Base-by-base conservation (phyloP, 140 eudicot genomes). In the Flaveria floridana region DNA sequence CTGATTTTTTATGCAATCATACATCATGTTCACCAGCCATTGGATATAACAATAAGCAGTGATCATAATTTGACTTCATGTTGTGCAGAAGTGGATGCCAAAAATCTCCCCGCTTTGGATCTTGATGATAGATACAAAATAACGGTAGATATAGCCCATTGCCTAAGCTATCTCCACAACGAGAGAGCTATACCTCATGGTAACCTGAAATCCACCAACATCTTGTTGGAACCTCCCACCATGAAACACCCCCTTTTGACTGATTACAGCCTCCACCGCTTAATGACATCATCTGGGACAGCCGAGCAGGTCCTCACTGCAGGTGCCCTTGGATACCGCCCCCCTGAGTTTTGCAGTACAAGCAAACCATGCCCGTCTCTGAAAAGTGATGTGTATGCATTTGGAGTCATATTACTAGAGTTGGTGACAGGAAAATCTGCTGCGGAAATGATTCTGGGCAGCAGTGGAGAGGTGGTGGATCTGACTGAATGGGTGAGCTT, bases 321-420 rank as follows among this genome's bases (percentile, higher is more conserved):
- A 7, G 88, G 96, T 23, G 90, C 89, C 42, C 88, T 92, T 4
- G 96, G 97, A 16, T 89, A 89, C 74, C 82, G 85, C 21, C 91
- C 96, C 13, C 97, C 97, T 19, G 97, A 92, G 81, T 89, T 91
- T 76, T 79, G 89, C 59, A 87, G 87, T 71, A 86, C 94, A 37
- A 89, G 89, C 74, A 89, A 89, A 81, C 97, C 97, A 4, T 86
- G 96, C 80, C 96, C 96, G 6, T 91, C 97, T 12, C 69, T 91
- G 53, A 89, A 91, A 77, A 89, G 97, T 47, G 96, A 92, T 34
- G 88, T 92, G 0, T 92, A 87, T 84, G 96, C 97, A 30, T 92
- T 87, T 42, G 96, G 97, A 3, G 96, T 92, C 42, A 87, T 89
- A 58, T 70, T 89, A 50, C 50, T 92, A 66, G 97, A 91, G 68